Evolutionary conservation across 202 grass and related monocot genomes (phyloP).

Genomic region (Dendrocalamus latiflorus): DNA sequence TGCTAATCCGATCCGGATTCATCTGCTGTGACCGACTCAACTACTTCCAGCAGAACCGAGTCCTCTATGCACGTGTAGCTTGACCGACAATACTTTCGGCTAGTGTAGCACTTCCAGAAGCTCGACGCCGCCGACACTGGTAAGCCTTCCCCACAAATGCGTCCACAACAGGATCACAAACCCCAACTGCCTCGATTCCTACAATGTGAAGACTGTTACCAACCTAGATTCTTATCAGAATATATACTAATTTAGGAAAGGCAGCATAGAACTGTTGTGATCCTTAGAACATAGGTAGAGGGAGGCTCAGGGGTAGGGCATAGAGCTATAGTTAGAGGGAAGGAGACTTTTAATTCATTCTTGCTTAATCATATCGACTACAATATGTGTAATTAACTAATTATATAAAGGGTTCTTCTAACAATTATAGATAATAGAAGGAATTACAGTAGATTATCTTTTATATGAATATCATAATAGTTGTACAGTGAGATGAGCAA

Average conservation of each 20-base stretch:
- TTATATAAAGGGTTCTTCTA: not conserved
- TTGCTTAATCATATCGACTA: not conserved
- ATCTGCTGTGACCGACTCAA: no score
- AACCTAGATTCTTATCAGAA: not conserved
- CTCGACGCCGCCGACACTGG: no score
- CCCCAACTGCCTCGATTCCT: not conserved
- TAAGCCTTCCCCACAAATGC: no score
- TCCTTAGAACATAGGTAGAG: not conserved
- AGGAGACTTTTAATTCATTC: not conserved
- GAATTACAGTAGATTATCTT: not conserved
- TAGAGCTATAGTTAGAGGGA: not conserved
- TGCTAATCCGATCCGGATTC: no score
- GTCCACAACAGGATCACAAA: not conserved
- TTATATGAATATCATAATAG: not conserved
- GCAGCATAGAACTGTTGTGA: not conserved
- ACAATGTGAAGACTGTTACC: not conserved
- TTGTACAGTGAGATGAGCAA: not conserved
- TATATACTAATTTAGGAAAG: not conserved
- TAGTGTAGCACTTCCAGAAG: no score
- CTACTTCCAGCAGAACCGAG: no score
- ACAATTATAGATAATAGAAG: not conserved
- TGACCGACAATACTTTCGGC: no score
- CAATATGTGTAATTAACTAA: not conserved
- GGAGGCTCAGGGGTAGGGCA: not conserved
- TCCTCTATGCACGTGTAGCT: no score